These are phyloP conservation scores for Rhynchospora tenuis DNA, from an alignment of 176 grass and related monocot species.

Conservation along the genomic window DNA sequence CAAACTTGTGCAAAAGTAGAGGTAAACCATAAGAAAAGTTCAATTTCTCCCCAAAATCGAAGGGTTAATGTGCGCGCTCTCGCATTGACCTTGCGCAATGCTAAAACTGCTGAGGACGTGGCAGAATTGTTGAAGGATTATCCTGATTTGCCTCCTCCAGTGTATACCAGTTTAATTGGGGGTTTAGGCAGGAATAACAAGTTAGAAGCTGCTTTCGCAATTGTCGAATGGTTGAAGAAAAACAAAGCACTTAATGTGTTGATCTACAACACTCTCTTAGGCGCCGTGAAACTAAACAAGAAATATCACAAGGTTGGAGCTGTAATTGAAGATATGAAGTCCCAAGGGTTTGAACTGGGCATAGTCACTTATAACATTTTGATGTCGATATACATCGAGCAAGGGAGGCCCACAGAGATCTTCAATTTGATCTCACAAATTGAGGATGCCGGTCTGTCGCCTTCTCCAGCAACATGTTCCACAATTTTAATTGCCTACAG, in stretches of 20 bases:
- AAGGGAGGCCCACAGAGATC: conserved; percentile 30
- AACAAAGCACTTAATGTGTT: conserved; percentile 46
- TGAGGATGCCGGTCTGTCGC: conserved; percentile 43
- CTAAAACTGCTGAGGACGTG: conserved; percentile 52
- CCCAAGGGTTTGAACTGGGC: background rate
- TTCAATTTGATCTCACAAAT: conserved; percentile 44
- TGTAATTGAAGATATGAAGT: conserved; percentile 63
- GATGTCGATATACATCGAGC: background rate
- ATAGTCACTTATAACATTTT: conserved; percentile 8
- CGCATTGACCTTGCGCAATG: conserved; percentile 32
- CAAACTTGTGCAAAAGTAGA: background rate
- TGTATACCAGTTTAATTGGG: conserved; percentile 63
- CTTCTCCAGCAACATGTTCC: conserved; percentile 53
- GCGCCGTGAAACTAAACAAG: conserved; percentile 52
- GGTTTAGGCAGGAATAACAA: conserved; percentile 39
- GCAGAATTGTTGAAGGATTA: conserved; percentile 31
- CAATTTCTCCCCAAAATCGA: background rate
- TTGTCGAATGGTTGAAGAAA: conserved; percentile 66
- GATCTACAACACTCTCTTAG: conserved; percentile 76
- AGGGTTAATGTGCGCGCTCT: conserved; percentile 51
- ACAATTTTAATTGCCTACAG: conserved; percentile 63
- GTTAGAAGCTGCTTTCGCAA: conserved; percentile 56
- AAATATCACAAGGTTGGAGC: conserved; percentile 30
- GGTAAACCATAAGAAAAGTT: background rate
- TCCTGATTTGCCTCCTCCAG: conserved; percentile 52